phyloP scores from a whole-genome alignment of 2,329 filamentous ascomycete genomes.

The Emmonsia crescens region DNA sequence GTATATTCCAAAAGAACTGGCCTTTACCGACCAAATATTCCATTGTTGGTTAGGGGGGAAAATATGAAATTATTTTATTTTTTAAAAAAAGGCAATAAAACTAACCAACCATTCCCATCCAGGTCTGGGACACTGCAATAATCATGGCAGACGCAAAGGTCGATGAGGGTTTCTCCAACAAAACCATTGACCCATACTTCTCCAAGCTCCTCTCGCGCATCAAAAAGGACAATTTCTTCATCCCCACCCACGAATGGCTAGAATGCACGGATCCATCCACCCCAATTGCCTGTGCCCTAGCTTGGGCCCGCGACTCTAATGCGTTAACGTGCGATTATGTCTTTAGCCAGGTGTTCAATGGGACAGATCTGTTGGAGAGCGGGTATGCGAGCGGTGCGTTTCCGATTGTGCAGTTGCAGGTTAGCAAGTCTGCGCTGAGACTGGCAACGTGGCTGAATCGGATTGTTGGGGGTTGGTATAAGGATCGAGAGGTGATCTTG shows the following conservation, averaged over 20 bases:
- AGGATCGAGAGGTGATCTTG: slow-evolving; percentile 4
- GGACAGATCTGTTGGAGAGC: slow-evolving; percentile 3
- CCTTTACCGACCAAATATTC: neutral
- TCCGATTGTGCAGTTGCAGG: slow-evolving; percentile 6
- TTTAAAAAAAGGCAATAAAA: neutral
- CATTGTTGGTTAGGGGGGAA: too few species aligned
- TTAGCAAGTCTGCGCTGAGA: slow-evolving; percentile 5
- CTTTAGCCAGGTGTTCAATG: slow-evolving; percentile 5
- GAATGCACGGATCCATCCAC: slow-evolving; percentile 5
- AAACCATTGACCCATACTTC: slow-evolving; percentile 7
- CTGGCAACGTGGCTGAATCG: slow-evolving; percentile 5
- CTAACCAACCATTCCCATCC: neutral
- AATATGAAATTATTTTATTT: too few species aligned
- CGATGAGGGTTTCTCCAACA: slow-evolving; percentile 4
- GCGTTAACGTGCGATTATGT: slow-evolving; percentile 7
- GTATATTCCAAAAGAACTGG: neutral
- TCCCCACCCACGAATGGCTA: slow-evolving; percentile 2
- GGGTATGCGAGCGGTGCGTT: slow-evolving; percentile 4
- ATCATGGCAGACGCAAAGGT: neutral
- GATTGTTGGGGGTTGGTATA: slow-evolving; percentile 1
- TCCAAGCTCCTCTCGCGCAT: neutral
- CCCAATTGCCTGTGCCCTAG: slow-evolving; percentile 3
- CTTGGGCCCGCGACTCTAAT: slow-evolving; percentile 6
- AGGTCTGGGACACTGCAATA: slow-evolving; percentile 6
- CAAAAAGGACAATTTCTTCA: slow-evolving; percentile 5